Conservation (phyloP, 2,329 filamentous ascomycete genomes). For the Nemania abortiva region DNA sequence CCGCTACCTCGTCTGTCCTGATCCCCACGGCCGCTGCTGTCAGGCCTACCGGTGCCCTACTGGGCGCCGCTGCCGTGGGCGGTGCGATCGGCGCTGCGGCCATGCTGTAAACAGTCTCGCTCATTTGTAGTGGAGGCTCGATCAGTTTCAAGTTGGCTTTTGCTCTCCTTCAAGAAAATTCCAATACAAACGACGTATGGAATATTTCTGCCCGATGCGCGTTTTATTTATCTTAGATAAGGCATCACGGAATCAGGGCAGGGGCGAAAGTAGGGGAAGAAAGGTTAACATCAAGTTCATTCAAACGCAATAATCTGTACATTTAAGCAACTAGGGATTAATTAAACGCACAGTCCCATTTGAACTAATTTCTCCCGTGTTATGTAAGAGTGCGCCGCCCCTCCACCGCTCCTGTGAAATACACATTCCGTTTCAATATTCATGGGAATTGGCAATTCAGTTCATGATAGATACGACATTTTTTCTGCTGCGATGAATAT, state of each 20-base stretch:
- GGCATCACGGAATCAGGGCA: not conserved
- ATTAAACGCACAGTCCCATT: too few relatives aligned
- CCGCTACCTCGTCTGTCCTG: not conserved
- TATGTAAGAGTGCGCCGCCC: too few relatives aligned
- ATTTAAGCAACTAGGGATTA: not conserved
- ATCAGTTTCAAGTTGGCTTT: not conserved
- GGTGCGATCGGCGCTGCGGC: slow-evolving; percentile 18
- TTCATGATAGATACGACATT: too few relatives aligned
- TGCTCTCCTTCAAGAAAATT: not conserved
- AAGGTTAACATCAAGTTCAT: not conserved
- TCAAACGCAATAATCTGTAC: not conserved
- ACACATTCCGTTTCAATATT: too few relatives aligned
- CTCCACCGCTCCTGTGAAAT: too few relatives aligned
- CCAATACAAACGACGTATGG: not conserved
- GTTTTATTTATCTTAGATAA: not conserved
- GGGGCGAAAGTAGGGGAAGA: not conserved
- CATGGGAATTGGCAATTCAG: too few relatives aligned
- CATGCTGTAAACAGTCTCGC: slow-evolving; percentile 10
- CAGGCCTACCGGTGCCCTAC: not conserved
- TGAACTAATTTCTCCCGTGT: too few relatives aligned
- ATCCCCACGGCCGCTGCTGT: not conserved
- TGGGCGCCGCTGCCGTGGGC: slow-evolving; percentile 3
- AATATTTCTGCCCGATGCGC: not conserved
- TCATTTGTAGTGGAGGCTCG: not conserved
- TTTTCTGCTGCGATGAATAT: too few relatives aligned